Percentiles rank a stretch among this genome's conserved stretches.
phyloP scores from a whole-genome alignment of 192 early-diverging fungal genomes.

The Backusella mclennaniae region DNA sequence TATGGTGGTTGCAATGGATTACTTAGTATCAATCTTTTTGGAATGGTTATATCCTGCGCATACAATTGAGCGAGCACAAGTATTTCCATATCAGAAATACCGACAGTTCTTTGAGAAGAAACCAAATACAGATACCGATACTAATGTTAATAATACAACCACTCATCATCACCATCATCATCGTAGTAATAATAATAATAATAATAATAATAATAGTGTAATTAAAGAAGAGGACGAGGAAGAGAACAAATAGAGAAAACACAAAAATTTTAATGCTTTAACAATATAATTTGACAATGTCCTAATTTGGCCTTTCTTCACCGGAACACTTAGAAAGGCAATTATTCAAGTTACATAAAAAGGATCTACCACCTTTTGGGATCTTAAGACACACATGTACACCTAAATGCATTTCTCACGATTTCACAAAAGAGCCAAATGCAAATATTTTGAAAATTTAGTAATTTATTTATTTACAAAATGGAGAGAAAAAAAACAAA shows the following conservation, averaged over 20 bases:
- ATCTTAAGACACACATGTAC: not conserved
- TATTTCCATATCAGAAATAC: slow-evolving; percentile 64
- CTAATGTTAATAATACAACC: not conserved
- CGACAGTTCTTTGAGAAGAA: slow-evolving; percentile 9
- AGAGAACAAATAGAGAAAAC: not conserved
- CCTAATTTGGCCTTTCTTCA: not conserved
- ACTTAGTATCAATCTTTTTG: slow-evolving; percentile 76
- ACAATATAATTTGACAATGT: not conserved
- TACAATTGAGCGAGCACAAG: slow-evolving; percentile 69
- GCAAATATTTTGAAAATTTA: not conserved
- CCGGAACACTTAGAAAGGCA: not conserved
- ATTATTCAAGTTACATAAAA: not conserved
- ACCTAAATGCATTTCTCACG: not conserved
- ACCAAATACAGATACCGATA: not conserved
- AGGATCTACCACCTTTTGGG: not conserved
- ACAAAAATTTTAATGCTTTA: not conserved
- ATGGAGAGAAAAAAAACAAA: not conserved
- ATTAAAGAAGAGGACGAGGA: slow-evolving; percentile 7
- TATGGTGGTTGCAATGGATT: slow-evolving; percentile 86
- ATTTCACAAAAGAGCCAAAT: not conserved
- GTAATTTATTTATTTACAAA: not conserved
- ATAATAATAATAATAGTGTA: not conserved
- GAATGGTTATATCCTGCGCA: slow-evolving; percentile 78
- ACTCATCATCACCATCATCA: not conserved
- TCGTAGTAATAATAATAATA: not conserved